phyloP scores from a whole-genome alignment of 1,284 basidiomycete species.

The Hymenochaete sp. region DNA sequence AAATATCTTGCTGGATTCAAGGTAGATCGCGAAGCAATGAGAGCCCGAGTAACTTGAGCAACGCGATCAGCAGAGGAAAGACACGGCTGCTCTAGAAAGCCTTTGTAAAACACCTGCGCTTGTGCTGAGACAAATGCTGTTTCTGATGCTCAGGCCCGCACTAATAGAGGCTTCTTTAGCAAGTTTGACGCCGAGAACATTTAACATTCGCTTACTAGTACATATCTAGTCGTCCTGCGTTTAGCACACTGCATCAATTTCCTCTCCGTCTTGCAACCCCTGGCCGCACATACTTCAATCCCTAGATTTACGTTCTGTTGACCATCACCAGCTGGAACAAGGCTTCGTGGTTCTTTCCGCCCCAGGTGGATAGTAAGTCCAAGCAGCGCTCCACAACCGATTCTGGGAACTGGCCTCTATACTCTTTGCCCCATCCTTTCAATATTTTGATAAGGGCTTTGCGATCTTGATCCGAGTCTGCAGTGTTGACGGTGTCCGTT shows the following conservation, averaged over 20 bases:
- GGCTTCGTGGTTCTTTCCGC: slow-evolving; percentile 23
- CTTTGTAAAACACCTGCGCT: slow-evolving; percentile 28
- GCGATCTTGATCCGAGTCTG: slow-evolving; percentile 27
- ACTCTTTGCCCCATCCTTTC: slow-evolving; percentile 25
- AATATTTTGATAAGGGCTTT: slow-evolving; percentile 27
- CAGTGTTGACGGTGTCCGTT: slow-evolving; percentile 24
- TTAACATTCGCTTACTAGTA: slow-evolving; percentile 26
- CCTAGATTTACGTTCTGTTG: slow-evolving; percentile 28
- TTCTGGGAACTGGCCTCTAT: slow-evolving; percentile 24
- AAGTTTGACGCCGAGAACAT: background rate
- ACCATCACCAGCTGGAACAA: slow-evolving; percentile 24
- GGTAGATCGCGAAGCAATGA: too few relatives aligned
- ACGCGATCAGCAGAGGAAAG: too few relatives aligned
- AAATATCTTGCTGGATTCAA: too few relatives aligned
- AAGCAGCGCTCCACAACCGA: slow-evolving; percentile 30
- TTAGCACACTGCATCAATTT: slow-evolving; percentile 31
- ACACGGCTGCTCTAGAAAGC: slow-evolving; percentile 27
- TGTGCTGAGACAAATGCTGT: slow-evolving; percentile 31
- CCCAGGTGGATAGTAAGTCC: slow-evolving; percentile 25
- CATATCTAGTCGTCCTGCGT: slow-evolving; percentile 34
- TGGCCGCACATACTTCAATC: slow-evolving; percentile 22
- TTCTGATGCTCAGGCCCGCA: slow-evolving; percentile 31
- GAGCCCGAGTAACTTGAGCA: too few relatives aligned
- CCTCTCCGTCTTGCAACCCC: slow-evolving; percentile 19
- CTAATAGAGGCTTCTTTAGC: slow-evolving; percentile 20